Evolutionary conservation across 495 filamentous ascomycete species (phyloP).

Genomic region (Aspergillus panamensis): DNA sequence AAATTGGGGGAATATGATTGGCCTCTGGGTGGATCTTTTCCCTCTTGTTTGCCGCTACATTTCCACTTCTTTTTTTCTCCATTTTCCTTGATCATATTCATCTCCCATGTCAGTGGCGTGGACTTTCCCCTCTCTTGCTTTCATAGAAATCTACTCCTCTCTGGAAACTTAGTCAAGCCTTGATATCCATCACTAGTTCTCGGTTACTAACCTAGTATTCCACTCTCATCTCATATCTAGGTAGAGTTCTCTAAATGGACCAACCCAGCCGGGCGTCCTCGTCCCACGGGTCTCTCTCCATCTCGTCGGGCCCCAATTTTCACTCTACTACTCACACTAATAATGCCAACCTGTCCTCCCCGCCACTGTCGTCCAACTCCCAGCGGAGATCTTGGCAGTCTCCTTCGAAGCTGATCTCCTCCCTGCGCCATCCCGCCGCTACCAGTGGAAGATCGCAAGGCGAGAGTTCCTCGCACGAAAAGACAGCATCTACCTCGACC

Average conservation of each 20-base stretch:
- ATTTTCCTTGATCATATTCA: too few relatives aligned
- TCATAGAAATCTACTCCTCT: too few relatives aligned
- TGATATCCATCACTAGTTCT: too few relatives aligned
- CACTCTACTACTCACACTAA: conserved; percentile 1
- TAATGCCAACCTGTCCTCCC: conserved; percentile 9
- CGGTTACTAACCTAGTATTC: not conserved
- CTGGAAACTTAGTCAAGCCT: too few relatives aligned
- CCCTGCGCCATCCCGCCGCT: conserved; percentile 22
- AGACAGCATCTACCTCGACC: not conserved
- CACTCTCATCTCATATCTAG: not conserved
- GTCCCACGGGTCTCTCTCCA: conserved; percentile 24
- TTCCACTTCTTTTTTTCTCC: too few relatives aligned
- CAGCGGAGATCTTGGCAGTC: conserved; percentile 37
- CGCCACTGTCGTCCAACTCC: conserved; percentile 22
- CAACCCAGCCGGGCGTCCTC: conserved; percentile 8
- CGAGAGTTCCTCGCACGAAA: not conserved
- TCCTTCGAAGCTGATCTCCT: conserved; percentile 12
- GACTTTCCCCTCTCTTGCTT: too few relatives aligned
- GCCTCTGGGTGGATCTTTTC: too few relatives aligned
- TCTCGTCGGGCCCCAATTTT: conserved; percentile 28
- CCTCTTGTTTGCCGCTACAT: too few relatives aligned
- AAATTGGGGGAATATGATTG: too few relatives aligned
- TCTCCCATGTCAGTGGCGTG: too few relatives aligned
- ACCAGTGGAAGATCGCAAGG: conserved; percentile 19
- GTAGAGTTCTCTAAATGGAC: conserved; percentile 4